Conservation (phyloP, 495 filamentous ascomycete species). For the Penicillium nucicola region DNA sequence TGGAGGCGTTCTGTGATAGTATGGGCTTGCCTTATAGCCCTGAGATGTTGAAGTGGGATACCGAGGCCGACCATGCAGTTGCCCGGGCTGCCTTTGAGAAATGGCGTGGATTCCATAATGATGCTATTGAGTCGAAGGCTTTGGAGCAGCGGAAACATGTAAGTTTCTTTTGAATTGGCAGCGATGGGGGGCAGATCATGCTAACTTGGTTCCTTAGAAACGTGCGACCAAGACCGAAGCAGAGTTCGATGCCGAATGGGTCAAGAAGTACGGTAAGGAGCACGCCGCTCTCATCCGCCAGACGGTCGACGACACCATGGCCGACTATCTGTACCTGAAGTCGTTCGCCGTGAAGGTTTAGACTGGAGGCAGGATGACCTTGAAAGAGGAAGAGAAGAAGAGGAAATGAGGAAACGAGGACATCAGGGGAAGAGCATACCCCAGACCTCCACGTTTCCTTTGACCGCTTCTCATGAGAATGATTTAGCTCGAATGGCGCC, state of each 20-base stretch:
- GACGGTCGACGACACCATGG: conserved; percentile 73
- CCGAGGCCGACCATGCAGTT: conserved; percentile 58
- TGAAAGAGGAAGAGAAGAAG: conserved; percentile 4
- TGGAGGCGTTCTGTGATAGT: conserved; percentile 73
- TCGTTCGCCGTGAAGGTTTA: conserved; percentile 74
- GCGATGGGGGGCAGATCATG: neutral
- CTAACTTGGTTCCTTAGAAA: conserved; percentile 36
- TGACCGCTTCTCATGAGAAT: conserved; percentile 15
- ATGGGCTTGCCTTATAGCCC: conserved; percentile 69
- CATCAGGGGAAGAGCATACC: neutral
- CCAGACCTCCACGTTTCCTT: neutral
- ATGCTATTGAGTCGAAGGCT: conserved; percentile 76
- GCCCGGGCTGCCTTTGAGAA: conserved; percentile 81
- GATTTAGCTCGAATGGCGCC: conserved; percentile 34
- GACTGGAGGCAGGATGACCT: neutral
- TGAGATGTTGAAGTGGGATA: conserved; percentile 80
- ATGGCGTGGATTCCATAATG: conserved; percentile 95
- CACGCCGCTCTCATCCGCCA: conserved; percentile 70
- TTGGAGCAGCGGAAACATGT: conserved; percentile 71
- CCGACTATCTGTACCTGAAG: conserved; percentile 91
- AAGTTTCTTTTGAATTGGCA: conserved; percentile 35
- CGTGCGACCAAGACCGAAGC: conserved; percentile 60
- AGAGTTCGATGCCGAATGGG: conserved; percentile 75
- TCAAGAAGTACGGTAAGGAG: conserved; percentile 74
- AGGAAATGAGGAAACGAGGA: conserved; percentile 1